These are phyloP conservation scores for Termitomyces titanicus DNA, from an alignment of 768 basidiomycete genomes.

Conservation along the genomic window DNA sequence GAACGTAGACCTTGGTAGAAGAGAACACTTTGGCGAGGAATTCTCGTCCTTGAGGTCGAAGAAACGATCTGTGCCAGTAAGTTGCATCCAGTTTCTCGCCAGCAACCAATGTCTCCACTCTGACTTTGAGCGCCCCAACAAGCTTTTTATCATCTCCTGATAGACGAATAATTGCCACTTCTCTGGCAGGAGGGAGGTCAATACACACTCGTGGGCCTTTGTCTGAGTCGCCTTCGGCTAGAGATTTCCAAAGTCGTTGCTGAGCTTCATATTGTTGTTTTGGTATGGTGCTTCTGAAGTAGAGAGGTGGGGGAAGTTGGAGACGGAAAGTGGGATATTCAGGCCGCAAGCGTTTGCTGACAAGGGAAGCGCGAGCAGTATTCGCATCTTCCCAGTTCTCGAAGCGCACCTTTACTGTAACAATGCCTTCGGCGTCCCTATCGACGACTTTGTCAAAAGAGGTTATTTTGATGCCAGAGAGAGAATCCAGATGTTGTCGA, in stretches of 20 bases:
- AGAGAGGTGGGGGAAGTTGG: slow-evolving; percentile 44
- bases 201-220: slow-evolving; percentile 32
- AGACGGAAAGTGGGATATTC: slow-evolving; percentile 32
- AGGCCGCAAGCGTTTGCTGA: slow-evolving; percentile 23
- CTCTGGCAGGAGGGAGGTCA: slow-evolving; percentile 9
- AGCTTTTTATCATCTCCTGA: slow-evolving; percentile 49
- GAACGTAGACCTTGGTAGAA: slow-evolving; percentile 39
- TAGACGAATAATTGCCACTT: slow-evolving; percentile 37
- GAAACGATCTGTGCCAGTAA: slow-evolving; percentile 49
- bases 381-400: slow-evolving; percentile 46
- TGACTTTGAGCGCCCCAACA: slow-evolving; percentile 54
- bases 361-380: slow-evolving; percentile 31
- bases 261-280: slow-evolving; percentile 49
- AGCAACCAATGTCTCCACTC: slow-evolving; percentile 50
- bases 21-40: slow-evolving; percentile 32
- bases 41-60: slow-evolving; percentile 18
- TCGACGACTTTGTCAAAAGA: slow-evolving; percentile 24
- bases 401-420: slow-evolving; percentile 42
- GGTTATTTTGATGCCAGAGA: slow-evolving; percentile 15
- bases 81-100: slow-evolving; percentile 43
- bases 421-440: slow-evolving; percentile 25
- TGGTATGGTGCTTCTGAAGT: slow-evolving; percentile 48
- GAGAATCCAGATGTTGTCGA: slow-evolving; percentile 18
- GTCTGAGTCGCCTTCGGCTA: slow-evolving; percentile 33
- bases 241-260: slow-evolving; percentile 42